Evolutionary conservation across 2,329 filamentous ascomycete species (phyloP), one percentile per base, ranked within the genome.

Genomic region (Calonectria multiphialidica): DNA sequence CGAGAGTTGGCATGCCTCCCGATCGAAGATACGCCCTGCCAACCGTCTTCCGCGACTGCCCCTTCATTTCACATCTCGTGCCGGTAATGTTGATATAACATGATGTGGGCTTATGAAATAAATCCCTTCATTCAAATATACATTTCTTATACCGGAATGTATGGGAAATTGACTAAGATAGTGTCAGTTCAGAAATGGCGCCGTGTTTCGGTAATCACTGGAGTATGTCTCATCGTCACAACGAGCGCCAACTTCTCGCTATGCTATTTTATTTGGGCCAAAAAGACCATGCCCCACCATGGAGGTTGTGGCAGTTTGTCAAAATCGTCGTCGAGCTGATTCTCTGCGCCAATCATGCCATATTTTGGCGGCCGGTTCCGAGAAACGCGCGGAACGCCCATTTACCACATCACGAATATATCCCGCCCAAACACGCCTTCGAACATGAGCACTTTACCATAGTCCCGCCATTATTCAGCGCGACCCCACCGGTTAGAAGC

Each of bases 401-500:
- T 12, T 21, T 40, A 3, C 23, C 42, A 55, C 37, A 71, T 71
- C 53, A 66, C 68, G 68, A 71, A 62, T 66, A 62, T 55, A 62
- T 47, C 68, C 68, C 68, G 40, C 63, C 35, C 57, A 44, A 71
- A 67, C 47, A 67, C 68, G 68, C 66, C 64, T 72, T 66, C 68
- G 40, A 42, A 42, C 40, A 25, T 68, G 28, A 55, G 53, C 35
- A 23, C 63, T 44, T 45, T 40, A 49, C 28, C 50, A 30, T 23
- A 21, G 13, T n/a, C 18, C 33, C 23, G 9, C 7, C 66, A 75
- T 75, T 74, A 76, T 74, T 76, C 73, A 75, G 74, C 74, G 69
- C 28, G 71, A 49, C 28, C 65, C 74, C 73, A 70, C 68, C 6
- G 30, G 23, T 57, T 65, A 12, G 42, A 42, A 59, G 49, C 40